These are phyloP conservation scores for Solanum neorickii DNA, from an alignment of 257 asterid genomes.

Conservation along the genomic window DNA sequence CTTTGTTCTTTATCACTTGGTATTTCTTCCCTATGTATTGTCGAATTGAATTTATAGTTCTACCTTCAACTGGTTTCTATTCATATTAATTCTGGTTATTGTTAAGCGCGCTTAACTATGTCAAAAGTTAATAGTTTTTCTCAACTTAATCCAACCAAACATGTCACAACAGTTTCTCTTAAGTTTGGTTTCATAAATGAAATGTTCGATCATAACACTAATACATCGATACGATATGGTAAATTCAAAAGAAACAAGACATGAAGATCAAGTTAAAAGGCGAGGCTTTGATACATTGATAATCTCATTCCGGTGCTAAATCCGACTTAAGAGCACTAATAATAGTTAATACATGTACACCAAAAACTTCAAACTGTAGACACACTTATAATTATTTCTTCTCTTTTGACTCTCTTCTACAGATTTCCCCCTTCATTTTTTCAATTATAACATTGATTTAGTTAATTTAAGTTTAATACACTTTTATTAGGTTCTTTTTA, in stretches of 20 bases:
- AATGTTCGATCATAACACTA: too few species aligned
- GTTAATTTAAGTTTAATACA: not conserved
- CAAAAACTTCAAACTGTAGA: not conserved
- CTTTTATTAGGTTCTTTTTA: not conserved
- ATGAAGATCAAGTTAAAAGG: too few species aligned
- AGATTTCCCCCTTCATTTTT: not conserved
- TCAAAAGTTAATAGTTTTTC: not conserved
- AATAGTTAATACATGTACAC: not conserved
- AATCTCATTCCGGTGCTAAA: not conserved
- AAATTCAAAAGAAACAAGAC: not conserved
- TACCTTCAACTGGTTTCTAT: not conserved
- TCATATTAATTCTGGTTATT: not conserved
- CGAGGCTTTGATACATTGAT: not conserved
- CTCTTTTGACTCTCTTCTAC: not conserved
- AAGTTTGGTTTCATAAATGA: too few species aligned
- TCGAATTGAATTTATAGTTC: not conserved
- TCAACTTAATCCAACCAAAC: too few species aligned
- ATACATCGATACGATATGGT: too few species aligned
- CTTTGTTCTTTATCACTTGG: too few species aligned
- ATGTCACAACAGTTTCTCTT: too few species aligned
- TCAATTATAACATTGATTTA: not conserved
- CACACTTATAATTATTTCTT: too few species aligned
- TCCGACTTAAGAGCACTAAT: not conserved
- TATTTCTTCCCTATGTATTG: not conserved
- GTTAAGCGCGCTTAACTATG: too few species aligned